These are phyloP conservation scores for Exophiala oligosperma DNA, from an alignment of 2,329 filamentous ascomycete species.

Conservation along the genomic window DNA sequence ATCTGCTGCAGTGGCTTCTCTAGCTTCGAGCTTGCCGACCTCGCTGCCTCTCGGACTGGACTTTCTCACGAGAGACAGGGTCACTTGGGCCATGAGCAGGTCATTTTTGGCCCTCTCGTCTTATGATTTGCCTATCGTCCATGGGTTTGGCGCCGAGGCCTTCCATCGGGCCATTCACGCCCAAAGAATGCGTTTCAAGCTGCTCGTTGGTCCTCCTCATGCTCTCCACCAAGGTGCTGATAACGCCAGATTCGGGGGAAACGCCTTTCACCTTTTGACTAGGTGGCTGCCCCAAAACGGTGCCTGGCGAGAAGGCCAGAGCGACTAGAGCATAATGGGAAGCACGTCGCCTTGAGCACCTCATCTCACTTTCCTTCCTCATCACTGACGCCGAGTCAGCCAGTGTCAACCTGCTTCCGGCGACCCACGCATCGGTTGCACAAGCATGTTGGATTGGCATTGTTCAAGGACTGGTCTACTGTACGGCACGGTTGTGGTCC, in stretches of 20 bases:
- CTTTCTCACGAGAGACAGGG: not conserved
- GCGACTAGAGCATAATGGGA: not conserved
- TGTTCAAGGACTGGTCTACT: not conserved
- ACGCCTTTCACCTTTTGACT: not conserved
- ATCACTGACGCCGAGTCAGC: conserved; percentile 1
- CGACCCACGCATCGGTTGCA: conserved; percentile 5
- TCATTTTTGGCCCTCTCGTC: not conserved
- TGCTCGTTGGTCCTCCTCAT: conserved; percentile 11
- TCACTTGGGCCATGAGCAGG: not conserved
- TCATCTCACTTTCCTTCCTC: conserved; percentile 4
- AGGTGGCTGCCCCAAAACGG: conserved; percentile 4
- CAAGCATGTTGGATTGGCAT: not conserved
- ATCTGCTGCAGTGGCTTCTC: not conserved
- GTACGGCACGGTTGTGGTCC: not conserved
- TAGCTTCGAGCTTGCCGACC: not conserved
- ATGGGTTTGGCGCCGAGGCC: conserved; percentile 19
- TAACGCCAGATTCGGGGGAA: conserved; percentile 13
- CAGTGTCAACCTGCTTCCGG: conserved; percentile 2
- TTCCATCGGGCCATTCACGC: conserved; percentile 13
- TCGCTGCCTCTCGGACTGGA: not conserved
- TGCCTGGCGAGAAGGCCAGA: not conserved
- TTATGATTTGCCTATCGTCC: conserved; percentile 7
- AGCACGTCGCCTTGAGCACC: not conserved
- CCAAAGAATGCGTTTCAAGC: not conserved
- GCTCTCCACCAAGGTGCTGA: conserved; percentile 4